These are phyloP conservation scores for Camelina laxa DNA, from an alignment of 345 rosid genomes.

Conservation along the genomic window DNA sequence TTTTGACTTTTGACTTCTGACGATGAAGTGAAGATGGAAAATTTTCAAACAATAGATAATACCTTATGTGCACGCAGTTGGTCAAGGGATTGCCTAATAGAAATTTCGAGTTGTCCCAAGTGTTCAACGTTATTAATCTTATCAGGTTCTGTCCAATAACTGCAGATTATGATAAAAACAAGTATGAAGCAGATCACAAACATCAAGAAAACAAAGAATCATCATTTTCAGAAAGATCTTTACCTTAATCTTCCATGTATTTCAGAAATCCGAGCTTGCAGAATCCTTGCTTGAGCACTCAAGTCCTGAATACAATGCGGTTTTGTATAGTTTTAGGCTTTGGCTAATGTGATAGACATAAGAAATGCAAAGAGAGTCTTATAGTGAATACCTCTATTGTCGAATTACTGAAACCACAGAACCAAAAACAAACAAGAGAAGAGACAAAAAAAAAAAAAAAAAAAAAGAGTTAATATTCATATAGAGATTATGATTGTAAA, in stretches of 20 bases:
- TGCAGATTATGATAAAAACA: constrained; percentile 38
- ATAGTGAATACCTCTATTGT: constrained; percentile 64
- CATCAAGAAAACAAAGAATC: constrained; percentile 6
- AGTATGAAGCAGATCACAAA: constrained; percentile 14
- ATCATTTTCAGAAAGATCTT: constrained; percentile 21
- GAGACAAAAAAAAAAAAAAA: neutral
- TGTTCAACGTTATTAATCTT: constrained; percentile 64
- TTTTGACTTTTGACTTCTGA: neutral
- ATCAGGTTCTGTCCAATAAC: constrained; percentile 67
- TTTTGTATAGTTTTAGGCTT: constrained; percentile 31
- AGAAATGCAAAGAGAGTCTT: neutral
- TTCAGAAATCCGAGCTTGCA: constrained; percentile 68
- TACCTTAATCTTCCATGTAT: constrained; percentile 80
- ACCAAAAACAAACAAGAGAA: constrained; percentile 41
- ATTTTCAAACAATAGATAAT: constrained; percentile 19
- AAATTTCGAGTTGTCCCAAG: constrained; percentile 64
- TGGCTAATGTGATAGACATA: constrained; percentile 11
- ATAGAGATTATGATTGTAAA: constrained; percentile 14
- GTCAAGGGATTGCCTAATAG: constrained; percentile 62
- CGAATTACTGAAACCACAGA: constrained; percentile 61
- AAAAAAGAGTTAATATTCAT: neutral
- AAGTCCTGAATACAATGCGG: constrained; percentile 54
- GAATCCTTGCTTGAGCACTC: constrained; percentile 57
- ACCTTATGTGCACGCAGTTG: constrained; percentile 64
- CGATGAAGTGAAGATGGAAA: neutral